Evolutionary conservation across 129 eudicot genomes (phyloP).

Genomic region (Helichrysum umbraculigerum): DNA sequence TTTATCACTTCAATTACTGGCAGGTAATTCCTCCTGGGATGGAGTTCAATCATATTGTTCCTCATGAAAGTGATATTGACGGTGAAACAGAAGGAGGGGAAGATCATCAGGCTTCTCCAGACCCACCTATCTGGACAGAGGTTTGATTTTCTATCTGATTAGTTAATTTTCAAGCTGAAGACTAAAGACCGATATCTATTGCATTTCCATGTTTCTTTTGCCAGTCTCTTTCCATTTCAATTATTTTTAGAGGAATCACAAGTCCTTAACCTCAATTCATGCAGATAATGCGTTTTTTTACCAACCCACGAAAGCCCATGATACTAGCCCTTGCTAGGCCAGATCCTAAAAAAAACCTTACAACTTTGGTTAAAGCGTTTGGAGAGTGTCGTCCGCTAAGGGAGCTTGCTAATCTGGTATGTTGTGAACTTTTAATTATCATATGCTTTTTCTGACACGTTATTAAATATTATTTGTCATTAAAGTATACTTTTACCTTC

Average conservation of each 20-base stretch:
- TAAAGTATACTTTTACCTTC: not conserved
- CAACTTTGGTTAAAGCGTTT: slow-evolving; percentile 95
- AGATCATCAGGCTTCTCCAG: slow-evolving; percentile 76
- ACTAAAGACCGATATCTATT: not conserved
- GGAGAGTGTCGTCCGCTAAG: slow-evolving; percentile 97
- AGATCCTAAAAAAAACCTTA: slow-evolving; percentile 94
- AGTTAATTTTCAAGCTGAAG: not conserved
- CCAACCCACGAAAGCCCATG: slow-evolving; percentile 99
- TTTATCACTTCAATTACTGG: slow-evolving; percentile 24
- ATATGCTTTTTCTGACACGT: not conserved
- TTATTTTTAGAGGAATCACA: not conserved
- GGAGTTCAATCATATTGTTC: slow-evolving; percentile 97
- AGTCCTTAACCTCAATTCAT: slow-evolving; percentile 16
- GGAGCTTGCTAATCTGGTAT: slow-evolving; percentile 98
- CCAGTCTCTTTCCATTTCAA: not conserved
- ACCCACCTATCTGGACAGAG: slow-evolving; percentile 98
- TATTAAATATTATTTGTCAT: not conserved
- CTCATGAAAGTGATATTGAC: slow-evolving; percentile 91
- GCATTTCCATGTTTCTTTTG: not conserved
- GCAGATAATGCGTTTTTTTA: slow-evolving; percentile 98
- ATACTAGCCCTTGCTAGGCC: slow-evolving; percentile 99
- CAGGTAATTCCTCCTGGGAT: slow-evolving; percentile 99
- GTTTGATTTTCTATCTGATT: slow-evolving; percentile 32
- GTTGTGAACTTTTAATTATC: not conserved
- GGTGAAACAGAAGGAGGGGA: slow-evolving; percentile 82